Conservation (phyloP, 2,329 filamentous ascomycete species). For the Chaetomiaceae sp. region DNA sequence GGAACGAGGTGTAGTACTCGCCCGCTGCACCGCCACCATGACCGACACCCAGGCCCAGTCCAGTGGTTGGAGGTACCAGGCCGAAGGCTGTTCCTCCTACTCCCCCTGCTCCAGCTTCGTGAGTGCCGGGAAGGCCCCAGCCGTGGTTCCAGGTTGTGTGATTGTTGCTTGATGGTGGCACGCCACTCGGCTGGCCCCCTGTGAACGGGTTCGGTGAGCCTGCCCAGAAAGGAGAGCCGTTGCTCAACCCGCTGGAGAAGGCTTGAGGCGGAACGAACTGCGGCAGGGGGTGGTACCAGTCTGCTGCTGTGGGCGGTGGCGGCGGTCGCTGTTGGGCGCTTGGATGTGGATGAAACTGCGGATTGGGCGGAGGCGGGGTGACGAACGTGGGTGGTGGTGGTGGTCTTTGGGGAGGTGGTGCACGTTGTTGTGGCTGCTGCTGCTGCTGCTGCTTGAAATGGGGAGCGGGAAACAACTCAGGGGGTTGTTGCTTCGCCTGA, state of each 20-base stretch:
- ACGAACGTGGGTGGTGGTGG: conserved; percentile 33
- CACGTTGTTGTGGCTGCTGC: conserved; percentile 13
- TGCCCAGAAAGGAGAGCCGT: conserved; percentile 36
- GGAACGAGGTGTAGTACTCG: conserved; percentile 19
- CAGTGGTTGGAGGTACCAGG: not conserved
- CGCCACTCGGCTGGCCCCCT: too few relatives aligned
- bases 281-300: conserved; percentile 51
- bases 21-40: not conserved
- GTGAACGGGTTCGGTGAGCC: conserved; percentile 31
- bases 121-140: not conserved
- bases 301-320: conserved; percentile 37
- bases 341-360: conserved; percentile 29
- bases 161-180: not conserved
- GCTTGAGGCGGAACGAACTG: conserved; percentile 52
- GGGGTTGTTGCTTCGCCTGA: conserved; percentile 5
- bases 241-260: conserved; percentile 43
- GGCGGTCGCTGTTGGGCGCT: conserved; percentile 40
- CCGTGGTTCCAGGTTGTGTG: not conserved
- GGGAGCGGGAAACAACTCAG: not conserved
- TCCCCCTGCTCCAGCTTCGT: not conserved
- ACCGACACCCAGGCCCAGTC: not conserved
- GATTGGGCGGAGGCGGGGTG: conserved; percentile 35
- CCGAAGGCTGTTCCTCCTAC: not conserved
- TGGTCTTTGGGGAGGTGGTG: conserved; percentile 12
- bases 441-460: conserved; percentile 2